Evolutionary conservation across 2,329 filamentous ascomycete species (phyloP).

Genomic region (Escovopsis sp.): DNA sequence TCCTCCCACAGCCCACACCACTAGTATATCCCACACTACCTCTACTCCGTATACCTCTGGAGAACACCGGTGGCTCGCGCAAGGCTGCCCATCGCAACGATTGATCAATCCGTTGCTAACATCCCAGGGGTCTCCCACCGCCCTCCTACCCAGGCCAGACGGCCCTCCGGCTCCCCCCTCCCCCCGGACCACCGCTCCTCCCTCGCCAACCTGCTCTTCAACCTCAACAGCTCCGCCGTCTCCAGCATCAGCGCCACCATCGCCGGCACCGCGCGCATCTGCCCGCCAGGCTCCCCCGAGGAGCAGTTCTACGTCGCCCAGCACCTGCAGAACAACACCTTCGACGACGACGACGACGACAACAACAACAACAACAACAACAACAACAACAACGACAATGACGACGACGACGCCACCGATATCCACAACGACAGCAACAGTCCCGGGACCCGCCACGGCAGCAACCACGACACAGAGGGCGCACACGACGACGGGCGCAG

Average conservation of each 20-base stretch:
- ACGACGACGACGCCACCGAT: slow-evolving; percentile 10
- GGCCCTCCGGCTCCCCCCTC: slow-evolving; percentile 31
- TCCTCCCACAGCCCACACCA: slow-evolving; percentile 11
- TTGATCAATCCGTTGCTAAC: not conserved
- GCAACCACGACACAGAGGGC: slow-evolving; percentile 19
- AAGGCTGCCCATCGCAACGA: no score
- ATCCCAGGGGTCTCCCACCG: slow-evolving; percentile 68
- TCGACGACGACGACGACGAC: slow-evolving; percentile 33
- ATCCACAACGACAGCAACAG: no score
- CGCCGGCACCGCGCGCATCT: slow-evolving; percentile 67
- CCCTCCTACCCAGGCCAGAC: slow-evolving; percentile 55
- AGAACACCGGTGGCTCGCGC: no score
- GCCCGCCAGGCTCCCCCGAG: slow-evolving; percentile 60
- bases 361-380: no score
- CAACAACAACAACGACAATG: slow-evolving; percentile 8
- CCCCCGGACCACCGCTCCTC: slow-evolving; percentile 53
- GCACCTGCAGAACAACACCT: slow-evolving; percentile 88
- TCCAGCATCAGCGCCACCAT: slow-evolving; percentile 87
- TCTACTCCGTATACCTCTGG: no score
- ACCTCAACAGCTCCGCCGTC: slow-evolving; percentile 79
- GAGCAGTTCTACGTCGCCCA: slow-evolving; percentile 70
- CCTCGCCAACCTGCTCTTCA: slow-evolving; percentile 70
- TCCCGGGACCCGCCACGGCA: no score
- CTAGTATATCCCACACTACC: no score
- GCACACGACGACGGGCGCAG: slow-evolving; percentile 30